Evolutionary conservation across 352 stramenopile genomes (phyloP).

Genomic region (Aphanomyces cochlioides): DNA sequence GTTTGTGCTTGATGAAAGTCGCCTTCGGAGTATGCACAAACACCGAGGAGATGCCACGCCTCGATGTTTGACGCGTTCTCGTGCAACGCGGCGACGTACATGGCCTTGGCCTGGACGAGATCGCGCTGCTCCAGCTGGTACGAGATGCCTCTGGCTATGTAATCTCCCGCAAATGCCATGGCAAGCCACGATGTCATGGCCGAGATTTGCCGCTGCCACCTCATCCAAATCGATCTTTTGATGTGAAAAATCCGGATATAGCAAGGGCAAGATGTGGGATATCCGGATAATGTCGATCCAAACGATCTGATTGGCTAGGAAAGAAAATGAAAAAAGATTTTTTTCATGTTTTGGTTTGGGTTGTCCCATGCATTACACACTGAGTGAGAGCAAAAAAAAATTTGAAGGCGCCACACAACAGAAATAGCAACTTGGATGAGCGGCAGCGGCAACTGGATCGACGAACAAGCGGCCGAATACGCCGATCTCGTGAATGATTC

Average conservation of each 20-base stretch:
- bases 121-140: background rate
- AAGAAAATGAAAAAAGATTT: background rate
- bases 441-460: constrained; percentile 52
- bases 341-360: background rate
- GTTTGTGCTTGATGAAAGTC: constrained; percentile 4
- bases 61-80: background rate
- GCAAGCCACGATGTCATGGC: constrained; percentile 7
- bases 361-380: constrained; percentile 11
- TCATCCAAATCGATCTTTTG: background rate
- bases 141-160: background rate
- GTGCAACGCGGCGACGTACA: background rate
- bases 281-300: background rate
- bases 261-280: background rate
- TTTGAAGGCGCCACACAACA: no score
- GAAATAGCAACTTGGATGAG: no score
- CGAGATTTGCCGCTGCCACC: background rate
- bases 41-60: constrained; percentile 10
- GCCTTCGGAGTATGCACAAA: constrained; percentile 5
- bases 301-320: background rate
- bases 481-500: constrained; percentile 60
- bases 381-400: no score
- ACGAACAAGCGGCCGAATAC: constrained; percentile 83
- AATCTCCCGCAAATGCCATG: background rate
- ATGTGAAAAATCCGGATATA: constrained; percentile 9
- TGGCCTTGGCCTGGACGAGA: constrained; percentile 8